Evolutionary conservation across 768 basidiomycete genomes (phyloP).

Genomic region (Cystoderma amianthinum): DNA sequence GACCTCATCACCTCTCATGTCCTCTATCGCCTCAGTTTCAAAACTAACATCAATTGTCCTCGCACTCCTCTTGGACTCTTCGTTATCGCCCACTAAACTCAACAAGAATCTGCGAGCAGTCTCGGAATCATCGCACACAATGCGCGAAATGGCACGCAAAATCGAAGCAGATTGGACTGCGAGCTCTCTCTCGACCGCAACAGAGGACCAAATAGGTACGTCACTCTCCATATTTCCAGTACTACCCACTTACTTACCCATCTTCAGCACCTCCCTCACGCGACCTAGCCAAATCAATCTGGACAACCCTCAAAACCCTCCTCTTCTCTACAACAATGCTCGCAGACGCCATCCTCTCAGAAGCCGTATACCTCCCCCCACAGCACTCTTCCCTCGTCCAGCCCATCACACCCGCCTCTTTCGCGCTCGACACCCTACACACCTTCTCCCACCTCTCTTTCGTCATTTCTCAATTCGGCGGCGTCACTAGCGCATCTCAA

Average conservation of each 20-base stretch:
- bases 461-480: constrained; percentile 76
- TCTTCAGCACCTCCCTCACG: constrained; percentile 35
- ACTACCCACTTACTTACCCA: constrained; percentile 3
- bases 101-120: constrained; percentile 21
- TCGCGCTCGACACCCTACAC: constrained; percentile 49
- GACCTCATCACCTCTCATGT: constrained; percentile 24
- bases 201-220: constrained; percentile 24
- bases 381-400: constrained; percentile 9
- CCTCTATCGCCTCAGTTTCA: constrained; percentile 26
- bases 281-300: constrained; percentile 41
- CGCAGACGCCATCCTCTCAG: constrained; percentile 50
- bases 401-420: constrained; percentile 27
- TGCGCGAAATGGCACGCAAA: constrained; percentile 28
- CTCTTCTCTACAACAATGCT: constrained; percentile 73
- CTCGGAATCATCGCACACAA: constrained; percentile 19
- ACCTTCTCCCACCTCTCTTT: constrained; percentile 67
- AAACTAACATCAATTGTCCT: constrained; percentile 26
- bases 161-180: constrained; percentile 43
- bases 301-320: constrained; percentile 67
- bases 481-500: constrained; percentile 47
- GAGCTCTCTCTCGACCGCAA: constrained; percentile 27
- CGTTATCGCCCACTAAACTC: constrained; percentile 17
- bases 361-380: constrained; percentile 46
- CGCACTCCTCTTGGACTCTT: constrained; percentile 26
- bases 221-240: constrained; percentile 4